Evolutionary conservation across 495 filamentous ascomycete genomes (phyloP).

Genomic region (Penicillium maclennaniae): DNA sequence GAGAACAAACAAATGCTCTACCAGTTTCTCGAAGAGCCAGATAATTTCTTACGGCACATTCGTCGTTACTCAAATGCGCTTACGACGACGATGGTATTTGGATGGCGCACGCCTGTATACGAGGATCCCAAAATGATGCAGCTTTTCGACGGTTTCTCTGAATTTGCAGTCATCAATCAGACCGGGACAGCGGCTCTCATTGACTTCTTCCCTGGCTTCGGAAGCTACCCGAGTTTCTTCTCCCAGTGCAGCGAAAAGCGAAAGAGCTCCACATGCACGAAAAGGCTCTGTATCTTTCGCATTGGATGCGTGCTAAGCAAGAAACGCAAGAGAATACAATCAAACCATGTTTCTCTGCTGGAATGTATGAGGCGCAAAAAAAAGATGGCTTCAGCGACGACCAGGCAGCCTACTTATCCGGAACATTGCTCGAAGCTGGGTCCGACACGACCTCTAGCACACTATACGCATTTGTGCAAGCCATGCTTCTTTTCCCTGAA

Average conservation of each 20-base stretch:
- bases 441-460: slow-evolving; percentile 40
- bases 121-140: slow-evolving; percentile 51
- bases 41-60: slow-evolving; percentile 46
- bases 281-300: slow-evolving; percentile 31
- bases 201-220: slow-evolving; percentile 32
- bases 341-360: slow-evolving; percentile 27
- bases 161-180: slow-evolving; percentile 42
- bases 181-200: slow-evolving; percentile 36
- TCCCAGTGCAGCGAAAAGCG: slow-evolving; percentile 27
- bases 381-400: slow-evolving; percentile 27
- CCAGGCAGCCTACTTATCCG: slow-evolving; percentile 38
- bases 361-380: slow-evolving; percentile 38
- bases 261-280: slow-evolving; percentile 37
- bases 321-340: slow-evolving; percentile 27
- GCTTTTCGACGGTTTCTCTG: slow-evolving; percentile 49
- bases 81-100: slow-evolving; percentile 55
- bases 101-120: slow-evolving; percentile 44
- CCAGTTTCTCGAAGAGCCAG: slow-evolving; percentile 27
- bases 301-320: slow-evolving; percentile 37
- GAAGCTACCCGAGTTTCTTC: slow-evolving; percentile 24
- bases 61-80: slow-evolving; percentile 51
- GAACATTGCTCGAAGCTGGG: slow-evolving; percentile 42
- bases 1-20: slow-evolving; percentile 31
- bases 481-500: slow-evolving; percentile 41
- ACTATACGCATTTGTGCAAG: slow-evolving; percentile 39